Conservation (phyloP, 2,329 filamentous ascomycete genomes). For the Shiraia sp. region DNA sequence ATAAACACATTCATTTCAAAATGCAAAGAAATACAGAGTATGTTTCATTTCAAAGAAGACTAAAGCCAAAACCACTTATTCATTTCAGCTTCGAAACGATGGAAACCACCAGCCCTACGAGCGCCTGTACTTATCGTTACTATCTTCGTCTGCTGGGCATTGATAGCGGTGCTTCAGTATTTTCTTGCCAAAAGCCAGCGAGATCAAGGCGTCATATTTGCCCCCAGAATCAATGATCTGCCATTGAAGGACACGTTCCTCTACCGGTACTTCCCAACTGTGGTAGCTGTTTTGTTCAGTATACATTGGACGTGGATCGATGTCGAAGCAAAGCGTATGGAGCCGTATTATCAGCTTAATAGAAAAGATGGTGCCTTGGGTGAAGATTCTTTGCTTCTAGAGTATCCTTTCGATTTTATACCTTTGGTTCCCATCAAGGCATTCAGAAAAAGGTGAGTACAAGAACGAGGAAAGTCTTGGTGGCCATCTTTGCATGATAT, state of each 20-base stretch:
- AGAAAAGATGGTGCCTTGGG: conserved; percentile 47
- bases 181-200: conserved; percentile 47
- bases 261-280: conserved; percentile 53
- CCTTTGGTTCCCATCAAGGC: conserved; percentile 49
- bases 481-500: conserved; percentile 35
- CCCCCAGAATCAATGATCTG: conserved; percentile 40
- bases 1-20: background rate
- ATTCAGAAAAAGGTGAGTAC: conserved; percentile 27
- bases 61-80: background rate
- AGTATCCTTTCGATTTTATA: conserved; percentile 57
- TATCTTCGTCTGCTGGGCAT: conserved; percentile 7
- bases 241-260: conserved; percentile 50
- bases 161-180: conserved; percentile 52
- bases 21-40: background rate
- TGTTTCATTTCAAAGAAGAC: background rate
- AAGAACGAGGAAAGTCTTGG: background rate
- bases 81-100: conserved; percentile 1
- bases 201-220: conserved; percentile 50
- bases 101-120: conserved; percentile 4
- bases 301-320: conserved; percentile 63
- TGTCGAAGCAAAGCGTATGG: conserved; percentile 60
- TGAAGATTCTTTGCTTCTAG: conserved; percentile 53
- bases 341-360: conserved; percentile 63
- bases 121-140: conserved; percentile 5
- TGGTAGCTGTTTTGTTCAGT: conserved; percentile 59